These are phyloP conservation scores for Schizophyllum amplum DNA, from an alignment of 1,284 basidiomycete genomes.

Conservation along the genomic window DNA sequence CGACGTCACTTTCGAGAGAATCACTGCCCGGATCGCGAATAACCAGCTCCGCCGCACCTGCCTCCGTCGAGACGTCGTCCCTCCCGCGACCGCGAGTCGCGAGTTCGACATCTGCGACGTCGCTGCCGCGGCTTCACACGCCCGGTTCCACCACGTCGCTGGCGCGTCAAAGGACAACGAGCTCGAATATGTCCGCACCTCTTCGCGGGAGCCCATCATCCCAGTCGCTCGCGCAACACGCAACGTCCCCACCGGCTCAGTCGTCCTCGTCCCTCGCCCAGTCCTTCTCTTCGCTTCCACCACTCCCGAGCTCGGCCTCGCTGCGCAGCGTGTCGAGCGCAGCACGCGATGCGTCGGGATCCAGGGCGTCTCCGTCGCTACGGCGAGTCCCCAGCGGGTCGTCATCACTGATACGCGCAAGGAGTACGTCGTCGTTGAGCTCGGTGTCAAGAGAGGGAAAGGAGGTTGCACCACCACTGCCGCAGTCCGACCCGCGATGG, in stretches of 20 bases:
- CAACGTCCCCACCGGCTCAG: neutral
- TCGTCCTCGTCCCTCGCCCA: neutral
- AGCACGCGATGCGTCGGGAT: no score
- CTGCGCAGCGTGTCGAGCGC: neutral
- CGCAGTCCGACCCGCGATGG: neutral
- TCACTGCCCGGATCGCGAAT: no score
- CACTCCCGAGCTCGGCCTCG: neutral
- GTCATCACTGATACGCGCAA: neutral
- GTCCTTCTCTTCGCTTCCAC: neutral
- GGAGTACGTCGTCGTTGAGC: neutral
- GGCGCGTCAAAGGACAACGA: neutral
- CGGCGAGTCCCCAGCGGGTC: no score
- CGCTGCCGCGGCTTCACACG: neutral
- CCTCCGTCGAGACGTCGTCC: no score
- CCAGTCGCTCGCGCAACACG: neutral
- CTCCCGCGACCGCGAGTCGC: neutral
- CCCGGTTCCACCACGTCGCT: neutral
- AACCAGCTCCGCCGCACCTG: no score
- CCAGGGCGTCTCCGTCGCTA: no score
- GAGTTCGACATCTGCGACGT: neutral
- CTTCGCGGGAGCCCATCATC: neutral
- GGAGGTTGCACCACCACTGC: neutral
- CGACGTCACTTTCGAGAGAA: neutral
- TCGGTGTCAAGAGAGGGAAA: neutral
- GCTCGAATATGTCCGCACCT: neutral